Evolutionary conservation across 148 eudicot genomes (phyloP).

Genomic region (Camellia japonica): DNA sequence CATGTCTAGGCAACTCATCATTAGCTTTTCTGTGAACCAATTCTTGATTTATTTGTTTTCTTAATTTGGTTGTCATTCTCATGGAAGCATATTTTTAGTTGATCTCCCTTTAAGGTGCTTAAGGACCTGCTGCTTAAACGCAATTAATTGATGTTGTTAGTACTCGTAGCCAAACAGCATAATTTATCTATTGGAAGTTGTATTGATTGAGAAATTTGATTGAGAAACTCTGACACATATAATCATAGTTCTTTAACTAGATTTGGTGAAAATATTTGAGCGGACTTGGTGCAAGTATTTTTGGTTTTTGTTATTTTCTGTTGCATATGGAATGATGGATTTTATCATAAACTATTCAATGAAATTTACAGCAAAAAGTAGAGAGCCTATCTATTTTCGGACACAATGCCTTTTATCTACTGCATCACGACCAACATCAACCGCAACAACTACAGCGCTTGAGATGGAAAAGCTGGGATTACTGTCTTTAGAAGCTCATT

Average conservation of each 20-base stretch:
- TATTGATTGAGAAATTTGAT: conserved; percentile 4
- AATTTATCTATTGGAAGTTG: neutral
- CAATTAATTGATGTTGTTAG: neutral
- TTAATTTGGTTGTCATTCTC: neutral
- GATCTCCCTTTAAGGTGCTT: conserved; percentile 10
- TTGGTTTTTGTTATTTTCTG: neutral
- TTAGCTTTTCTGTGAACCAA: neutral
- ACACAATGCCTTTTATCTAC: conserved; percentile 60
- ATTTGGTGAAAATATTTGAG: neutral
- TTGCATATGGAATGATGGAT: neutral
- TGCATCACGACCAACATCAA: conserved; percentile 45
- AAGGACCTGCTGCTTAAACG: neutral
- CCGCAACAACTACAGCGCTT: conserved; percentile 42
- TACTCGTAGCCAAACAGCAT: neutral
- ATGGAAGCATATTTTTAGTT: neutral
- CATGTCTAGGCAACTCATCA: neutral
- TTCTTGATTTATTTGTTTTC: neutral
- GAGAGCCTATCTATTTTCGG: conserved; percentile 47
- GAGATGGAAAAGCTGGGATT: conserved; percentile 65
- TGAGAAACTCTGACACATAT: neutral
- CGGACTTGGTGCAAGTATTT: neutral
- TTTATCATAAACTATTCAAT: neutral
- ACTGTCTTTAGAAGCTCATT: conserved; percentile 48
- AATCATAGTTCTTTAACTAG: too few species aligned
- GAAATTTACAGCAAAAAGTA: conserved; percentile 64